Percentiles rank a stretch among this genome's conserved stretches.
phyloP scores from a whole-genome alignment of 257 asterid species.

The Nicotiana tabacum region DNA sequence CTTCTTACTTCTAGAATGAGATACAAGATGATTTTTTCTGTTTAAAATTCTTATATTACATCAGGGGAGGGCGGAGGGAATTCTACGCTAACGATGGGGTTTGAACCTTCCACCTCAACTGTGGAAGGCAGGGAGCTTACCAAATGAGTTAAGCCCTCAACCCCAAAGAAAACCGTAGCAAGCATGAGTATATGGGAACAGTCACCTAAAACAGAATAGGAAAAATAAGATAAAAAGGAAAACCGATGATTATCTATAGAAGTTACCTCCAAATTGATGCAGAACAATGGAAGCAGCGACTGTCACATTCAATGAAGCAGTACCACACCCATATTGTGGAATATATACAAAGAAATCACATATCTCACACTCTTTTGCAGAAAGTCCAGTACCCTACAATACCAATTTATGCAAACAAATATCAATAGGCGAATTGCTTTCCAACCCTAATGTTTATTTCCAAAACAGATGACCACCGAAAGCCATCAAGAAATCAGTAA shows the following conservation, averaged over 20 bases:
- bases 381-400: slow-evolving; percentile 87
- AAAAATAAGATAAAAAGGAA: neutral
- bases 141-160: no score
- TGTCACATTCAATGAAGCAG: slow-evolving; percentile 92
- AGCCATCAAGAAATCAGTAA: slow-evolving; percentile 6
- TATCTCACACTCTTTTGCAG: slow-evolving; percentile 89
- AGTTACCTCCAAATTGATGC: slow-evolving; percentile 87
- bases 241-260: neutral
- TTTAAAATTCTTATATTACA: no score
- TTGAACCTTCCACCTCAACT: no score
- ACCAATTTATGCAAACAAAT: neutral
- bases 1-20: neutral
- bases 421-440: neutral
- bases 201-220: neutral
- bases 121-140: no score
- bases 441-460: neutral
- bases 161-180: no score
- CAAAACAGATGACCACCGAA: neutral
- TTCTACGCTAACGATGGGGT: no score
- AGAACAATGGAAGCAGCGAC: slow-evolving; percentile 92
- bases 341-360: slow-evolving; percentile 90
- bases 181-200: neutral
- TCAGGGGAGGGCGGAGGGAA: no score
- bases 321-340: slow-evolving; percentile 95
- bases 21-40: no score